Percentiles rank a stretch among this genome's conserved stretches.
Conservation (phyloP, 163 green algal species). For the Chlamydomonas reinhardtii region DNA sequence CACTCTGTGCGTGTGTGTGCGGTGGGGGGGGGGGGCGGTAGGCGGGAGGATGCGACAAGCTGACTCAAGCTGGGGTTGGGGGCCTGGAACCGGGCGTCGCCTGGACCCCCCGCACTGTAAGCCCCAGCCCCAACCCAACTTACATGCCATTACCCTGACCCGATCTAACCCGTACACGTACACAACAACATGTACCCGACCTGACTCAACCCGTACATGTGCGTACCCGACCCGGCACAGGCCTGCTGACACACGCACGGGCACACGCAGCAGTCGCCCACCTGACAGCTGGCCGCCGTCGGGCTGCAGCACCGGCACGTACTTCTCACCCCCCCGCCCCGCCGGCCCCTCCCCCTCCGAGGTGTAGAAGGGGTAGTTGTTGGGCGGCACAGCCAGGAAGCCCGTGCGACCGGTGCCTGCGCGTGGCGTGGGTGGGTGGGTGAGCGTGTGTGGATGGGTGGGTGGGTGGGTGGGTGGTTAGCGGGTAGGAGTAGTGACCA, state of each 20-base stretch:
- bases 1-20: conserved; percentile 74
- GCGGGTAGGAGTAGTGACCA: not conserved
- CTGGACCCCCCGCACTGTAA: too few relatives aligned
- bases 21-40: not conserved
- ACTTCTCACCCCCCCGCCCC: conserved; percentile 74
- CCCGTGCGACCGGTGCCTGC: conserved; percentile 87
- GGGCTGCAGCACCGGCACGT: conserved; percentile 82
- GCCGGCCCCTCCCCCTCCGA: conserved; percentile 45
- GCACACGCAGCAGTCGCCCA: too few relatives aligned
- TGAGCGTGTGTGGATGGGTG: not conserved
- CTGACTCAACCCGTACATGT: too few relatives aligned
- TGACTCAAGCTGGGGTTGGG: too few relatives aligned
- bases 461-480: not conserved
- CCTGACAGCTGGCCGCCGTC: conserved; percentile 93
- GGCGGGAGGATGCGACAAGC: not conserved
- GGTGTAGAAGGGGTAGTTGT: conserved; percentile 95
- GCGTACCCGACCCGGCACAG: too few relatives aligned
- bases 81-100: too few relatives aligned
- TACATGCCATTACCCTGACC: too few relatives aligned
- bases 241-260: too few relatives aligned
- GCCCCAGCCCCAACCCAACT: too few relatives aligned
- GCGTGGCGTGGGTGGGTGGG: not conserved
- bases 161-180: too few relatives aligned
- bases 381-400: conserved; percentile 85
- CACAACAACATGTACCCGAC: too few relatives aligned